phyloP scores from a whole-genome alignment of 805 yeast genomes.

The Saturnispora serradocipensis region DNA sequence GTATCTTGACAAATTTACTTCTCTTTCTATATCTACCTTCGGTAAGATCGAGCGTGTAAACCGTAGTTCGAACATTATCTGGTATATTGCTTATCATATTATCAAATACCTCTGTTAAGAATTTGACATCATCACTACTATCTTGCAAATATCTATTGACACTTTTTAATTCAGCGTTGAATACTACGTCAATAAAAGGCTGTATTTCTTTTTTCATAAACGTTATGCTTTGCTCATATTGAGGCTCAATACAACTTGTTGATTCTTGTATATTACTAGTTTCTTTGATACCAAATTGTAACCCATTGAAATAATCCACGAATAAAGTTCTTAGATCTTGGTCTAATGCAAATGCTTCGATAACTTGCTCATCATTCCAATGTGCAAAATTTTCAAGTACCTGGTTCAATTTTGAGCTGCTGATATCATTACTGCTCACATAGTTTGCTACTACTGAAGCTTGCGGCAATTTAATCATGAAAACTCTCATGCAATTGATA shows the following conservation, averaged over 20 bases:
- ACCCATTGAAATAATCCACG: not conserved
- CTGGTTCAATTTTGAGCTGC: not conserved
- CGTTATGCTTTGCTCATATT: not conserved
- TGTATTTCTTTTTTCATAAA: slow-evolving; percentile 21
- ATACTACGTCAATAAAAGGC: slow-evolving; percentile 30
- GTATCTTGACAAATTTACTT: slow-evolving; percentile 40
- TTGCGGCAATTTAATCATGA: slow-evolving; percentile 11
- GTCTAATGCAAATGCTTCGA: slow-evolving; percentile 9
- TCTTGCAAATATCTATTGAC: slow-evolving; percentile 54
- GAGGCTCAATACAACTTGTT: not conserved
- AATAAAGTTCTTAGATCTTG: slow-evolving; percentile 6
- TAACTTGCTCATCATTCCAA: slow-evolving; percentile 19
- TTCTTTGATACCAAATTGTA: not conserved
- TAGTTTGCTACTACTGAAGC: not conserved
- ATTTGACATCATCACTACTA: slow-evolving; percentile 48
- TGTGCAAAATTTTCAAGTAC: slow-evolving; percentile 4
- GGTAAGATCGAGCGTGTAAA: slow-evolving; percentile 52
- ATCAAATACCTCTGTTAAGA: slow-evolving; percentile 39
- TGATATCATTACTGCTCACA: not conserved
- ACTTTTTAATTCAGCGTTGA: slow-evolving; percentile 38
- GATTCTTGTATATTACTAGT: not conserved
- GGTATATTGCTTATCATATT: slow-evolving; percentile 32
- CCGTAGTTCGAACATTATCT: slow-evolving; percentile 14
- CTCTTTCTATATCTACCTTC: slow-evolving; percentile 67
- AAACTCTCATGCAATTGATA: slow-evolving; percentile 19